phyloP scores from a whole-genome alignment of 2,329 filamentous ascomycete species.

The Escovopsis weberi region DNA sequence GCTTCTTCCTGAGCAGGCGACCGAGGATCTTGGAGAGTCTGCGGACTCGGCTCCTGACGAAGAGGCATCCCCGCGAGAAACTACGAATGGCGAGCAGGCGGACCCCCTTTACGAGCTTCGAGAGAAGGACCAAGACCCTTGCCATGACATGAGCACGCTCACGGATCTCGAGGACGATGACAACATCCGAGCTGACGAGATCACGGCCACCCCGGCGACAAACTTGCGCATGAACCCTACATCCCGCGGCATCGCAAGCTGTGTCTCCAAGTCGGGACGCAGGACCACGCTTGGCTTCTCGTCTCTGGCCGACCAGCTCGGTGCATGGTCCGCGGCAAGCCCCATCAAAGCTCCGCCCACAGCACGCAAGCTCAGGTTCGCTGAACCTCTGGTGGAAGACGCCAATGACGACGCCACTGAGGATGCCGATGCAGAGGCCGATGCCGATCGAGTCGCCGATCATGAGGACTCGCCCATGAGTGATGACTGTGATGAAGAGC shows the following conservation, averaged over 20 bases:
- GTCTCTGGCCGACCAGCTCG: slow-evolving; percentile 46
- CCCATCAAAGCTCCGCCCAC: slow-evolving; percentile 17
- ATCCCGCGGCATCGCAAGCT: slow-evolving; percentile 3
- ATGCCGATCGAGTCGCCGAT: slow-evolving; percentile 4
- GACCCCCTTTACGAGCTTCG: slow-evolving; percentile 25
- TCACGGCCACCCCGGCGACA: slow-evolving; percentile 29
- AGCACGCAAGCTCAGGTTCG: neutral
- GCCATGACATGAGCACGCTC: slow-evolving; percentile 29
- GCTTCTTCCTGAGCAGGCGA: slow-evolving; percentile 13
- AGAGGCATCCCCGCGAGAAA: neutral
- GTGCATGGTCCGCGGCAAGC: slow-evolving; percentile 47
- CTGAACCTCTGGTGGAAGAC: neutral
- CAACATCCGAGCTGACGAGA: slow-evolving; percentile 14
- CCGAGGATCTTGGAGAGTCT: slow-evolving; percentile 6
- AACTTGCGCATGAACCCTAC: slow-evolving; percentile 12
- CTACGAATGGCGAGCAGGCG: neutral
- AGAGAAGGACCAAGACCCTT: slow-evolving; percentile 31
- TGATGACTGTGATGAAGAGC: slow-evolving; percentile 45
- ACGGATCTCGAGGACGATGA: slow-evolving; percentile 46
- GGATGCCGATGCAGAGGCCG: neutral
- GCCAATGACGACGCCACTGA: neutral
- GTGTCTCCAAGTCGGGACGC: slow-evolving; percentile 10
- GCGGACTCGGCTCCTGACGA: slow-evolving; percentile 3
- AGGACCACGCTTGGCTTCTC: slow-evolving; percentile 39
- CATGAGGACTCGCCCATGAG: slow-evolving; percentile 25